phyloP scores from a whole-genome alignment of 1,139 yeast genomes.

The Taphrina wiesneri region DNA sequence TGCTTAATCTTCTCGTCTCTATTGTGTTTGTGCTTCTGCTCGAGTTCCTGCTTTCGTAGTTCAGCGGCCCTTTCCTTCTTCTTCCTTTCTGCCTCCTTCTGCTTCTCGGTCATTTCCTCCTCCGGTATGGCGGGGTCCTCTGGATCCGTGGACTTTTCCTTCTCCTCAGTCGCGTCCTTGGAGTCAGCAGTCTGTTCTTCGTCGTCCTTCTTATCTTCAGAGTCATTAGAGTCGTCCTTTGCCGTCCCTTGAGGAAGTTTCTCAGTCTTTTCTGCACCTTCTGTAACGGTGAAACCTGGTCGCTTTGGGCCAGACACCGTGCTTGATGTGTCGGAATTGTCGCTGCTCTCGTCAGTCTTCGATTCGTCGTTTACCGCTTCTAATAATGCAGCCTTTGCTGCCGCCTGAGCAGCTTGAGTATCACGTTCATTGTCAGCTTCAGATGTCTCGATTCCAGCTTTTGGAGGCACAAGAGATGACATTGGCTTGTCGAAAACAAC shows the following conservation, averaged over 20 bases:
- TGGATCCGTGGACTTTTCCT: background rate
- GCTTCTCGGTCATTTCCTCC: background rate
- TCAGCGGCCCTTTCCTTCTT: constrained; percentile 20
- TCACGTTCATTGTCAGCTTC: too few species aligned
- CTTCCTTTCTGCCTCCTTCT: background rate
- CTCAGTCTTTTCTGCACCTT: background rate
- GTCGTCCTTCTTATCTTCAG: background rate
- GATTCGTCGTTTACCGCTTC: background rate
- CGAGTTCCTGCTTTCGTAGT: background rate
- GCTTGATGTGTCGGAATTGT: background rate
- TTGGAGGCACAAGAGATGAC: too few species aligned
- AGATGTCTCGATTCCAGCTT: too few species aligned
- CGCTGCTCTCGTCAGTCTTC: too few species aligned
- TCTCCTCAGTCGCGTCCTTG: background rate
- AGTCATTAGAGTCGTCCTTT: background rate
- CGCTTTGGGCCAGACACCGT: background rate
- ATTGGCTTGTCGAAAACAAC: background rate
- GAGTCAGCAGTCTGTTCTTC: background rate
- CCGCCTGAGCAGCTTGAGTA: background rate
- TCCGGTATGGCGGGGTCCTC: background rate
- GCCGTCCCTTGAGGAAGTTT: background rate
- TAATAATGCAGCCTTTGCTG: background rate
- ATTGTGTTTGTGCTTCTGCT: background rate
- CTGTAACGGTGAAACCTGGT: background rate
- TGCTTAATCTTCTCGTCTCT: background rate